Base-by-base conservation (phyloP, 1,284 basidiomycete species). In the Ganoderma sinense region DNA sequence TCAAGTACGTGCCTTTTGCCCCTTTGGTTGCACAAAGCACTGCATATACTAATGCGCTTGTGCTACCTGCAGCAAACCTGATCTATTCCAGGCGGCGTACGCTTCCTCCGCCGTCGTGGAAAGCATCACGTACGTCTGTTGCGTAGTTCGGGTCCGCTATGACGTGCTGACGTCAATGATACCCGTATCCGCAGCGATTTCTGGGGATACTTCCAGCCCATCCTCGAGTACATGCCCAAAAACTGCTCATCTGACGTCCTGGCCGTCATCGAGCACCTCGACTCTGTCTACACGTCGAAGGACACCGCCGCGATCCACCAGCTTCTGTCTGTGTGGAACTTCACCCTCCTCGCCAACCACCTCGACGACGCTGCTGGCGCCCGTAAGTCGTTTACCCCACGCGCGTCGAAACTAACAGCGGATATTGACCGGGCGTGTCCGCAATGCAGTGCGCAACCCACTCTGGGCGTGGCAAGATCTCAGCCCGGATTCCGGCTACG, bases 241-340 rank as follows among this genome's bases (percentile, higher is more conserved):
- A 93, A 94, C 78, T 94, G 92, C 79, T 92, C 91, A 14, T 85
- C 89, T 0, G 92, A 94, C 74, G 85, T 93, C 33, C 80, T 91
- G 76, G 85, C 85, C n/a, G 91, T 90, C 23, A 86, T 93, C 69
- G 75, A 84, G 1, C 85, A 91, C 74, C 80, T 94, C 61, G 92
- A 94, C 76, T 64, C 83, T 45, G 85, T 88, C 1, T 88, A 92
- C 73, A 81, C 80, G 0, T 79, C 79, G 5, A 82, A 82, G 0
- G 81, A 88, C 70, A 62, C 76, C 2, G 77, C 77, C 20, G 85
- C 86, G 7, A 89, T 90, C 45, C 76, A 87, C 67, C 74, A 74
- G 14, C 77, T 92, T 67, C 89, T 92, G 77, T 82, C 85, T 8
- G 76, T 82, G 18, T 93, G 91, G 73, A 90, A 91, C 7, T 81